These are phyloP conservation scores for Ophiognomonia clavigignenti-juglandacearum DNA, from an alignment of 2,329 filamentous ascomycete species.

Conservation along the genomic window DNA sequence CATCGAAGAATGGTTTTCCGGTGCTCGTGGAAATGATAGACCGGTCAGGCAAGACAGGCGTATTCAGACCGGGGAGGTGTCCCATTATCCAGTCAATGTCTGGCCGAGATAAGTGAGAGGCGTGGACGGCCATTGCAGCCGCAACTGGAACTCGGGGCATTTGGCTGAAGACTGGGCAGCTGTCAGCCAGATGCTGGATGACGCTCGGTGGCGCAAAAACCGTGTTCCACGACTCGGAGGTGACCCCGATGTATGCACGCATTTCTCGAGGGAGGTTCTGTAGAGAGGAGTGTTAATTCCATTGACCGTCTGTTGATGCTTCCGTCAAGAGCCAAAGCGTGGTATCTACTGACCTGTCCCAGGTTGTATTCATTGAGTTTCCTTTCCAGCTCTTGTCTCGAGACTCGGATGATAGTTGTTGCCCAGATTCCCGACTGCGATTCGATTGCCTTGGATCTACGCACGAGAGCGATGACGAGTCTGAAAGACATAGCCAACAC, in stretches of 20 bases:
- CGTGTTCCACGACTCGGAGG: not conserved
- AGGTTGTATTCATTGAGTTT: not conserved
- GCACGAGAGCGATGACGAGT: not conserved
- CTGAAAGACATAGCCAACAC: not conserved
- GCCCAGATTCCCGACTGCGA: not conserved
- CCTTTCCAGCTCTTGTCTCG: not conserved
- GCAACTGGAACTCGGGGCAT: not conserved
- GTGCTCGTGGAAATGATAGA: too few relatives aligned
- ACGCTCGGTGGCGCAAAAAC: not conserved
- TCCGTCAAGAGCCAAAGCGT: too few relatives aligned
- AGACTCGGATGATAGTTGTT: not conserved
- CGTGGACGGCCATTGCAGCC: not conserved
- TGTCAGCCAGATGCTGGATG: not conserved
- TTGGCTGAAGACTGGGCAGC: not conserved
- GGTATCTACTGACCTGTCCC: too few relatives aligned
- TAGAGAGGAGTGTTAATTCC: too few relatives aligned
- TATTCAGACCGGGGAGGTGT: too few relatives aligned
- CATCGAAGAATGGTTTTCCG: too few relatives aligned
- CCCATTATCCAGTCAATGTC: not conserved
- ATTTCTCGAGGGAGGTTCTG: too few relatives aligned
- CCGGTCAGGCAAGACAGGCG: too few relatives aligned
- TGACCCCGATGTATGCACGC: not conserved
- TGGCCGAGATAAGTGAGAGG: not conserved
- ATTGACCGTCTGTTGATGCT: too few relatives aligned
- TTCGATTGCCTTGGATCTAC: not conserved